Conservation (phyloP, 129 eudicot species). For the Escallonia herrerae region DNA sequence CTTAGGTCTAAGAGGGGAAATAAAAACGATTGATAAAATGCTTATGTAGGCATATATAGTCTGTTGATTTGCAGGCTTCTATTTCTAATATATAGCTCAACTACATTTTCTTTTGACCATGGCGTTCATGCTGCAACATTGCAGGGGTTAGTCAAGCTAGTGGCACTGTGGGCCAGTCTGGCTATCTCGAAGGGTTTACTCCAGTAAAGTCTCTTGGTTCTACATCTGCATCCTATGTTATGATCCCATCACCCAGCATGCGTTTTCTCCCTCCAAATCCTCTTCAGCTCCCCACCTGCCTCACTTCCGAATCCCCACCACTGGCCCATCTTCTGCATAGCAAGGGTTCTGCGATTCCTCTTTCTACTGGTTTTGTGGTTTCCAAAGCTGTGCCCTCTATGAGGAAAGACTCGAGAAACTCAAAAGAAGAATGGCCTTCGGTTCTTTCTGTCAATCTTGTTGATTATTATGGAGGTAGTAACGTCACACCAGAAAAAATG, state of each 20-base stretch:
- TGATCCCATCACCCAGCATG: constrained; percentile 86
- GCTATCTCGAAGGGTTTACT: constrained; percentile 88
- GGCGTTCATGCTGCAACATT: constrained; percentile 1
- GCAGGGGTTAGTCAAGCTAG: constrained; percentile 83
- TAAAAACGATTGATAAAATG: no score
- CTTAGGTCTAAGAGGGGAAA: no score
- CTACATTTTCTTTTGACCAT: no score
- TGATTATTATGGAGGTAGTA: constrained; percentile 70
- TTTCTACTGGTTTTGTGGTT: constrained; percentile 80
- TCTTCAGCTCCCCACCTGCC: constrained; percentile 92
- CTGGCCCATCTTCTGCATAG: constrained; percentile 98
- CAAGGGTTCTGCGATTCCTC: constrained; percentile 86
- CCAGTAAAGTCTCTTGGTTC: constrained; percentile 90
- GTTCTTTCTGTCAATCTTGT: constrained; percentile 73
- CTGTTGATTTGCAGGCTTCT: no score
- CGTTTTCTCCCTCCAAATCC: constrained; percentile 80
- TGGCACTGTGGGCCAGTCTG: constrained; percentile 39
- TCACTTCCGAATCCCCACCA: constrained; percentile 97
- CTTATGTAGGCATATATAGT: no score
- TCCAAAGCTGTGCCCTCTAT: constrained; percentile 87
- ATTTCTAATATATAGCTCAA: no score
- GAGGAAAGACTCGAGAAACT: constrained; percentile 57
- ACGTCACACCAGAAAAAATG: constrained; percentile 28
- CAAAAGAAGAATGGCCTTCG: constrained; percentile 96
- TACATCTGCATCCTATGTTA: constrained; percentile 68